Conservation (phyloP, 73 alveolate species). For the Paramecium tetraurelia region DNA sequence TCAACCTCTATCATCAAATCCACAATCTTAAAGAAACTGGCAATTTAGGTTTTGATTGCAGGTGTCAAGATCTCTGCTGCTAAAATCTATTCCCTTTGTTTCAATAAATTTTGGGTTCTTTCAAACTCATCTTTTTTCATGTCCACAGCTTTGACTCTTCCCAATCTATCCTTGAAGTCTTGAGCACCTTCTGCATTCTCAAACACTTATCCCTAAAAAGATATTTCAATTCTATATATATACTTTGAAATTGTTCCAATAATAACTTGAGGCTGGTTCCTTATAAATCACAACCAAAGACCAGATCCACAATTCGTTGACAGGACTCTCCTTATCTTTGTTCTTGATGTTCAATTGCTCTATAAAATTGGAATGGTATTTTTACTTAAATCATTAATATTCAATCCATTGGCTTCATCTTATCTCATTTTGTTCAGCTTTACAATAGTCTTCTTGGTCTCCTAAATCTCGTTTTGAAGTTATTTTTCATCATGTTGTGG, state of each 20-base stretch:
- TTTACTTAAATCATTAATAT: not conserved
- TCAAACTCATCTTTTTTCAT: constrained; percentile 42
- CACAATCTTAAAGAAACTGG: not conserved
- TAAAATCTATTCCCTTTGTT: not conserved
- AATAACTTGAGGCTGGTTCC: constrained; percentile 32
- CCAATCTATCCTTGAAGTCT: constrained; percentile 22
- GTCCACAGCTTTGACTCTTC: constrained; percentile 26
- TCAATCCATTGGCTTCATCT: not conserved
- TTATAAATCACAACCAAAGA: not conserved
- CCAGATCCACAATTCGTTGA: constrained; percentile 16
- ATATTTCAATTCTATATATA: not conserved
- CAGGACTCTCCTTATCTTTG: constrained; percentile 34
- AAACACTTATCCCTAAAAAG: not conserved
- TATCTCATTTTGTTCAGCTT: not conserved
- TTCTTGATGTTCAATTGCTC: not conserved
- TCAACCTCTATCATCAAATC: not conserved
- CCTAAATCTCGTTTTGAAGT: not conserved
- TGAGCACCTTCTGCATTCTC: not conserved
- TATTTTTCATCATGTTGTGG: not conserved
- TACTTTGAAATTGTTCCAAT: constrained; percentile 46
- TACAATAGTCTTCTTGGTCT: not conserved
- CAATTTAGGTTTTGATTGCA: not conserved
- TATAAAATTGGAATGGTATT: not conserved
- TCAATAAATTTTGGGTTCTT: not conserved
- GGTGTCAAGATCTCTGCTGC: not conserved